phyloP scores from a whole-genome alignment of 2,329 filamentous ascomycete genomes.

The Fusarium lyarnte region DNA sequence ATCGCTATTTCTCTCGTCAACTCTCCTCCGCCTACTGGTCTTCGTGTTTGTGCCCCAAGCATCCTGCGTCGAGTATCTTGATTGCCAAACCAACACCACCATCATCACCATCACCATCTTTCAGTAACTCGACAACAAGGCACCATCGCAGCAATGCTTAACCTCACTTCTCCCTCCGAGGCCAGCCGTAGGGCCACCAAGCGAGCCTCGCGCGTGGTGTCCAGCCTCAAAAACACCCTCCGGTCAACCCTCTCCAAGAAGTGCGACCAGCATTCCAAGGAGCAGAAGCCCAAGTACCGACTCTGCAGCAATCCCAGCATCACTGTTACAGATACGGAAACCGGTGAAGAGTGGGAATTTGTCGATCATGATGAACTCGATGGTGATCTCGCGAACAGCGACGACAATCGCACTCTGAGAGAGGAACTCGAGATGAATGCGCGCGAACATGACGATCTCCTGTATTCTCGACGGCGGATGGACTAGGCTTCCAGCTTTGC shows the following conservation, averaged over 20 bases:
- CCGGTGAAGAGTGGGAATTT: not conserved
- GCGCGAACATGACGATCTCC: not conserved
- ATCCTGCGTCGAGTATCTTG: not conserved
- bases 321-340: not conserved
- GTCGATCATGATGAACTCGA: not conserved
- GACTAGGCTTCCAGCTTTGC: fast-evolving
- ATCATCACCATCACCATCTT: not conserved
- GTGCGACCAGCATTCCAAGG: not conserved
- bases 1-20: not conserved
- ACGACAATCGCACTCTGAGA: not conserved
- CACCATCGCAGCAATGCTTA: not conserved
- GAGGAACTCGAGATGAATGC: not conserved
- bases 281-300: not conserved
- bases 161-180: not conserved
- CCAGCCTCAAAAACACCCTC: not conserved
- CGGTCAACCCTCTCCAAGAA: not conserved
- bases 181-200: not conserved
- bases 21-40: not conserved
- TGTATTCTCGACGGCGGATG: not conserved
- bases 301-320: not conserved
- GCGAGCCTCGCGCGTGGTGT: not conserved
- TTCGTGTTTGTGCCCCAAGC: not conserved
- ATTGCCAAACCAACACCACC: not conserved
- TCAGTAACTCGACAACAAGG: no score
- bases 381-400: not conserved